Evolutionary conservation across 2,329 filamentous ascomycete genomes (phyloP).

Genomic region (Fusarium circinatum): DNA sequence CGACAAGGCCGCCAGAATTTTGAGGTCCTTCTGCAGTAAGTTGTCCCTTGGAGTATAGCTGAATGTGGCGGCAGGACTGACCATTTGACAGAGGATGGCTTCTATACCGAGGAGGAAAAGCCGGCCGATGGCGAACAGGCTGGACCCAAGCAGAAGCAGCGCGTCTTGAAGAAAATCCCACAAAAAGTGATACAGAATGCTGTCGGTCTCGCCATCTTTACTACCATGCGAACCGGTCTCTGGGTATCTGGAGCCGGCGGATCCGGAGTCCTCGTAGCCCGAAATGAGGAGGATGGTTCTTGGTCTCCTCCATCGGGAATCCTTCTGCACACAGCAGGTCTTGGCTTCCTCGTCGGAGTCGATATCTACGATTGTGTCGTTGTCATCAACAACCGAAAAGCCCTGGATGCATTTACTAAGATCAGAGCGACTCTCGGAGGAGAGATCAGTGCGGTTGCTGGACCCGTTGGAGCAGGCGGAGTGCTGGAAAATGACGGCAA

Average conservation of each 20-base stretch:
- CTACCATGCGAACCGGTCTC: conserved; percentile 73
- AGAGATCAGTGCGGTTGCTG: conserved; percentile 79
- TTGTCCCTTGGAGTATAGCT: rapidly evolving
- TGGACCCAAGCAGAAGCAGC: conserved; percentile 54
- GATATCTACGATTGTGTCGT: conserved; percentile 91
- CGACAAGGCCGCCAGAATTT: conserved; percentile 86
- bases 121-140: conserved; percentile 31
- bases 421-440: conserved; percentile 80
- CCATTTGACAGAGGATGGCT: conserved; percentile 58
- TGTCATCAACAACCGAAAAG: conserved; percentile 81
- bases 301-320: conserved; percentile 88
- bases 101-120: conserved; percentile 56
- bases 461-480: conserved; percentile 74
- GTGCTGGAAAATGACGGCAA: conserved; percentile 69
- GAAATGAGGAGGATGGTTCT: conserved; percentile 66
- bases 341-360: conserved; percentile 82
- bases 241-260: conserved; percentile 75
- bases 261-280: conserved; percentile 70
- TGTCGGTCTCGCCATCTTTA: conserved; percentile 76
- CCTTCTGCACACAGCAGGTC: conserved; percentile 79
- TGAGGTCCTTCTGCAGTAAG: conserved; percentile 86
- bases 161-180: conserved; percentile 64
- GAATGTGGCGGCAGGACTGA: too few species aligned
- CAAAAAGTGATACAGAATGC: conserved; percentile 70
- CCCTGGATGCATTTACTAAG: conserved; percentile 79